Evolutionary conservation across 2,329 filamentous ascomycete genomes (phyloP).

Genomic region (Sordariomycetes sp.): DNA sequence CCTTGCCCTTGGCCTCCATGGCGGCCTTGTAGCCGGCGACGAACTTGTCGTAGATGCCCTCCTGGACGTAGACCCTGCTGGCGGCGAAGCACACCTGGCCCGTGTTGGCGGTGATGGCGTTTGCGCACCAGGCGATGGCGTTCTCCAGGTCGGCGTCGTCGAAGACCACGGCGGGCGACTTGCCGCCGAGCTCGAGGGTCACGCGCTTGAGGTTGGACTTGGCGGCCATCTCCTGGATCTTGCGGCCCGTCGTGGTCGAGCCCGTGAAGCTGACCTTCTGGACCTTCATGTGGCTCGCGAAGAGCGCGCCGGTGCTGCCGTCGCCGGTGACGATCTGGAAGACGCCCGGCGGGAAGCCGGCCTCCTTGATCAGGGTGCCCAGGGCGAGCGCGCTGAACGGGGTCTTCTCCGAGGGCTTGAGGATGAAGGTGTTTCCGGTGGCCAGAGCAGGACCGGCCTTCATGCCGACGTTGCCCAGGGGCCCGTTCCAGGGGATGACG

Average conservation of each 20-base stretch:
- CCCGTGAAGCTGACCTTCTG: conserved; percentile 62
- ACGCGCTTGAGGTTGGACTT: conserved; percentile 58
- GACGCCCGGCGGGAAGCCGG: conserved; percentile 33
- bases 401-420: conserved; percentile 34
- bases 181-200: conserved; percentile 65
- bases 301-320: conserved; percentile 19
- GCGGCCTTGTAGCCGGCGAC: conserved; percentile 49
- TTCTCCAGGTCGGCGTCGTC: conserved; percentile 55
- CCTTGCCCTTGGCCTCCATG: conserved; percentile 44
- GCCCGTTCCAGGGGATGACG: conserved; percentile 46
- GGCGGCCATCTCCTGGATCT: conserved; percentile 54
- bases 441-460: conserved; percentile 32
- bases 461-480: conserved; percentile 19
- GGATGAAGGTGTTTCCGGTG: conserved; percentile 30
- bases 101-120: conserved; percentile 56
- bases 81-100: conserved; percentile 71
- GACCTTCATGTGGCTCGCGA: conserved; percentile 15
- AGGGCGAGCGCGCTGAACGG: conserved; percentile 24
- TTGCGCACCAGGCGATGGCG: conserved; percentile 33
- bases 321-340: conserved; percentile 31
- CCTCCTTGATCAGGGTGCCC: conserved; percentile 23
- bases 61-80: conserved; percentile 60
- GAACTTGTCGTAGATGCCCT: conserved; percentile 49
- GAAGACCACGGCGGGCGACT: conserved; percentile 56
- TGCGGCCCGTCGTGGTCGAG: conserved; percentile 57